Base-by-base conservation (phyloP, 768 basidiomycete genomes). In the Imleria badia region DNA sequence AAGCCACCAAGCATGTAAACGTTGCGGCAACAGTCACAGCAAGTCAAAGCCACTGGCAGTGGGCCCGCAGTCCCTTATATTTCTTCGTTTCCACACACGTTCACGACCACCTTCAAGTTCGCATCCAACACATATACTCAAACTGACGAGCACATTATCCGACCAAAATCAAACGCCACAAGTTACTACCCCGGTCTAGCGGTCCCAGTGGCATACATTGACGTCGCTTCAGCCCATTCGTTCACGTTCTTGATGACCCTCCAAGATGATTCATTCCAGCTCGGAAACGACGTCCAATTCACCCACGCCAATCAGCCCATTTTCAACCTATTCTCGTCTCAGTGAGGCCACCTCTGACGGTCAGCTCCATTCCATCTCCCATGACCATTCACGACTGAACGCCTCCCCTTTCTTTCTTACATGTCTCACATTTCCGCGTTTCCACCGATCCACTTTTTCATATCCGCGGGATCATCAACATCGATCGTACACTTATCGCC, bases 261-360 rank as follows among this genome's bases (percentile, higher is more conserved):
- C 22, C 22, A 54, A 52, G 48, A 73, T 74, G 71, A 64, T 69
- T 13, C 64, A 66, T 41, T 73, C 73, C 54, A 72, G 68, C 51
- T 73, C 72, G 54, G 73, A 74, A 51, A 60, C 72, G 45, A 72
- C 72, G 47, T 62, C 65, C 54, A 69, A 64, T 46, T 71, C 72
- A 8, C 68, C 73, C 42, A 55, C 70, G 39, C 54, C 64, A 52
- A 69, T 74, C 61, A 75, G 73, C 63, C 73, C 73, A 41, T 74
- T 75, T 61, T 75, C 73, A 11, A 66, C 72, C 7, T 70, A 68
- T 56, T 75, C 74, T 47, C 65, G 60, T 47, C 60, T 69, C 51
- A 81, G 80, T n/a, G 79, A 79, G 38, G 75, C 77, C 22, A 83
- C 81, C 22, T 81, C 82, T 22, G 82, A 84, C 62, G 81, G 73